Evolutionary conservation across 2,329 filamentous ascomycete species (phyloP).

Genomic region (Neonectria coccinea): DNA sequence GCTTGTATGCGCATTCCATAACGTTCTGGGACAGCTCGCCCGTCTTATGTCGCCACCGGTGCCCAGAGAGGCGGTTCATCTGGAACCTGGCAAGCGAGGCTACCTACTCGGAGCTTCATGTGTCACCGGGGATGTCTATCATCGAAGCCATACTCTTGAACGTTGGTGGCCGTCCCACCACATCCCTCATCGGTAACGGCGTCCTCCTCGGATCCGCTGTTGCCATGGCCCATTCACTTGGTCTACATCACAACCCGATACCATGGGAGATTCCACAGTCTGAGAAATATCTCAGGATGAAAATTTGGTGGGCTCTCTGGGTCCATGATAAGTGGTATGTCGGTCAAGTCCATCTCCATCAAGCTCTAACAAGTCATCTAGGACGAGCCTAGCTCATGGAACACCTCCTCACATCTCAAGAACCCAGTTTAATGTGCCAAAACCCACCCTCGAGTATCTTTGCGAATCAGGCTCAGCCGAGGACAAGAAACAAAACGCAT

Average conservation of each 20-base stretch:
- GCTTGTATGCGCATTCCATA: slow-evolving; percentile 68
- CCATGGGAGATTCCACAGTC: slow-evolving; percentile 63
- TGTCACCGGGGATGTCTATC: slow-evolving; percentile 68
- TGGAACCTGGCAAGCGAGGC: slow-evolving; percentile 73
- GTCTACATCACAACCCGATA: slow-evolving; percentile 64
- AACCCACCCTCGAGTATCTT: slow-evolving; percentile 53
- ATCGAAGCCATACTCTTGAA: slow-evolving; percentile 69
- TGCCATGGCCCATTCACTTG: slow-evolving; percentile 65
- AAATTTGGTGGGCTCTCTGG: slow-evolving; percentile 67
- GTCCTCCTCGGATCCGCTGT: slow-evolving; percentile 63
- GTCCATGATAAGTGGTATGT: slow-evolving; percentile 67
- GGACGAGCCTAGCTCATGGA: slow-evolving; percentile 65
- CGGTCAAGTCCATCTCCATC: not conserved
- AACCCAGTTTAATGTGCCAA: slow-evolving; percentile 61
- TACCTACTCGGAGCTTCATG: slow-evolving; percentile 69
- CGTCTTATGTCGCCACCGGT: slow-evolving; percentile 56
- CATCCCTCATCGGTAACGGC: slow-evolving; percentile 69
- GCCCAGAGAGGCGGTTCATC: slow-evolving; percentile 69
- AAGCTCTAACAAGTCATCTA: slow-evolving; percentile 37
- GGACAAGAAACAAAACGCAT: slow-evolving; percentile 44
- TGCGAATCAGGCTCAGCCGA: slow-evolving; percentile 37
- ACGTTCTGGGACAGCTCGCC: slow-evolving; percentile 67
- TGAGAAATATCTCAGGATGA: slow-evolving; percentile 64
- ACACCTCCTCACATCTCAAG: slow-evolving; percentile 62
- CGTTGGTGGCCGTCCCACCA: slow-evolving; percentile 69